Percentiles rank a stretch among this genome's conserved stretches.
Conservation (phyloP, 2,329 filamentous ascomycete genomes). For the Neonectria neomacrospora region DNA sequence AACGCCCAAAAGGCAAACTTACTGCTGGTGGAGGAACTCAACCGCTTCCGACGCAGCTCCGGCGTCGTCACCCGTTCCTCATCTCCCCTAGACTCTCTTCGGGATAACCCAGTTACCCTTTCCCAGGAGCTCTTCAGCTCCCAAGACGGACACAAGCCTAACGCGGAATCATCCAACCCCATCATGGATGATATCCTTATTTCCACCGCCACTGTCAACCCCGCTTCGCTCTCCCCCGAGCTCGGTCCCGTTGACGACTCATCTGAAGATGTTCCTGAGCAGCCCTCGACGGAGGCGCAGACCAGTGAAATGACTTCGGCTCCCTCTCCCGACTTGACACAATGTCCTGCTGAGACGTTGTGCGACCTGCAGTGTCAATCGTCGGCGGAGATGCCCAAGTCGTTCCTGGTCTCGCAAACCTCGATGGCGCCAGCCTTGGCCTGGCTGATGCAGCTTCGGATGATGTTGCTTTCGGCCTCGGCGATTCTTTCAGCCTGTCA, state of each 20-base stretch:
- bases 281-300: slow-evolving; percentile 39
- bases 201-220: slow-evolving; percentile 65
- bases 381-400: slow-evolving; percentile 74
- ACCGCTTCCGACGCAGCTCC: slow-evolving; percentile 58
- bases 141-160: slow-evolving; percentile 51
- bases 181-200: slow-evolving; percentile 59
- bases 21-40: slow-evolving; percentile 61
- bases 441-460: slow-evolving; percentile 65
- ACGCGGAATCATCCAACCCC: slow-evolving; percentile 45
- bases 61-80: slow-evolving; percentile 55
- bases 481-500: slow-evolving; percentile 75
- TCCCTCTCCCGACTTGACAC: slow-evolving; percentile 88
- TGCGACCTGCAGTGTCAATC: slow-evolving; percentile 99
- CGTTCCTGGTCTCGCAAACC: slow-evolving; percentile 57
- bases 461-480: slow-evolving; percentile 74
- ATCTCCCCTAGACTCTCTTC: slow-evolving; percentile 56
- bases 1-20: slow-evolving; percentile 67
- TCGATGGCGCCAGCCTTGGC: slow-evolving; percentile 52
- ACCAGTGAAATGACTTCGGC: slow-evolving; percentile 44
- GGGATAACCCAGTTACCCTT: slow-evolving; percentile 63
- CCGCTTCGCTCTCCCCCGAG: slow-evolving; percentile 69
- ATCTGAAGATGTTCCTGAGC: slow-evolving; percentile 44
- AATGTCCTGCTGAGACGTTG: slow-evolving; percentile 99
- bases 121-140: slow-evolving; percentile 69
- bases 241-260: slow-evolving; percentile 63